Base-by-base conservation (phyloP, 106 monocot genomes). In the Phalaenopsis equestris region DNA sequence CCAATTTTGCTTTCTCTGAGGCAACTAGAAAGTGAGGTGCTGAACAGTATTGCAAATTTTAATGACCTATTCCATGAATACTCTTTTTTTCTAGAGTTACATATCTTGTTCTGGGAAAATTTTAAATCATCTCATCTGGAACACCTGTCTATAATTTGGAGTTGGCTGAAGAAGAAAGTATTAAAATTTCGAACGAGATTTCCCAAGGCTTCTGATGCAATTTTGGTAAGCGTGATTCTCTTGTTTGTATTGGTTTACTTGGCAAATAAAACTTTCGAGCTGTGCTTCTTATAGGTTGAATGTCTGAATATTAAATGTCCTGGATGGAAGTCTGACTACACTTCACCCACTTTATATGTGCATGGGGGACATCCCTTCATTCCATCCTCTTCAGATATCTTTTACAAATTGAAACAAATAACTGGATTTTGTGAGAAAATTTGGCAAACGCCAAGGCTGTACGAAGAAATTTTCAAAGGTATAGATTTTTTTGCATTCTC, bases 351-450 rank as follows among this genome's bases (percentile, higher is more conserved):
- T 45, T 79, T 99, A 72, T 99, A 95, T 94, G 18, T 82, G 73
- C 79, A 89, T 80, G 94, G 91, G 2, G 94, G 99, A 11, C 99
- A 93, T 86, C 99, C 99, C 46, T 82, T 85, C 77, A 9, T 93
- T 65, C 87, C 95, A 78, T 87, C 88, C 12, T 90, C 88, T 78
- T 75, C 81, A 41, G 65, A 67, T 61, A 15, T 90, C 42, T 93
- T 83, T 82, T 46, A 84, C 67, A 86, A 90, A 78, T 46, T 91
- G 67, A 86, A 86, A 42, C 85, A 95, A 77, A 70, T 99, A 41
- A 83, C 81, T 41, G 55, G 77, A 36, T 82, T 93, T 37, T 84
- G 86, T 78, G 73, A 86, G 55, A 36, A 72, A 46, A 75, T 88
- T 80, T 99, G 94, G 94, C 86, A 87, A 36, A 83, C 52, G 67